Evolutionary conservation across 2,329 filamentous ascomycete species (phyloP), one percentile per base, ranked within the genome.

Genomic region (Teratosphaeria viscida): DNA sequence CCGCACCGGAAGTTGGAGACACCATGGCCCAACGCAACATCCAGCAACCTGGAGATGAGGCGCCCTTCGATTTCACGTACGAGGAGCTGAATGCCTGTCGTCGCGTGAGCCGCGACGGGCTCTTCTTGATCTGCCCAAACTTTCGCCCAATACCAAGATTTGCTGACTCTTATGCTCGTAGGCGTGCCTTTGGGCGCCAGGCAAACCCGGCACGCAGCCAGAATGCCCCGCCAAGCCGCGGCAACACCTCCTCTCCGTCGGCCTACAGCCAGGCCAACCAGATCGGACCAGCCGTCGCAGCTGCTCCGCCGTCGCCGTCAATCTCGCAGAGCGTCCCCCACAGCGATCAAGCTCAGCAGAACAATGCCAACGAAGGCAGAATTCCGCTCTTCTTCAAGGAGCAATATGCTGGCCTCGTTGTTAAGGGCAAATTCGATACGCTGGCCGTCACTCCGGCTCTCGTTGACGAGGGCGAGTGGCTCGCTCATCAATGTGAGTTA

Each of bases 351-450:
- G 79, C 71, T 53, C 71, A 74, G 65, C 70, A 62, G 63, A 59
- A 19, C 58, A 59, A 61, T 54, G 54, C 53, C 32, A 54, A 52
- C 53, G 39, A 85, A 70, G 84, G 86, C 61, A 86, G 86, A 61
- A 81, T 83, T 49, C 89, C 89, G 16, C 77, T 89, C 62, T 91
- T 89, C 85, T 84, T 91, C 69, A 87, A 89, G 69, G 82, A 87
- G 59, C 78, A 84, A 62, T 88, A 89, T 71, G 86, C 88, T 58
- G 89, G 87, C 72, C 85, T 95, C 70, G 95, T 96, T 65, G 92
- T 96, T 70, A 95, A 92, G 78, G 92, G 92, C 61, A 97, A 96
- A 78, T 96, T 97, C 73, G 90, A 96, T 87, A 96, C 92, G 11
- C 77, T 97, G 61, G 95, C 92, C 69, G 90, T 91, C 56, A 88